Evolutionary conservation across 192 early-diverging fungal genomes (phyloP), one percentile per base, ranked within the genome.

Genomic region (Backusella tuberculispora): DNA sequence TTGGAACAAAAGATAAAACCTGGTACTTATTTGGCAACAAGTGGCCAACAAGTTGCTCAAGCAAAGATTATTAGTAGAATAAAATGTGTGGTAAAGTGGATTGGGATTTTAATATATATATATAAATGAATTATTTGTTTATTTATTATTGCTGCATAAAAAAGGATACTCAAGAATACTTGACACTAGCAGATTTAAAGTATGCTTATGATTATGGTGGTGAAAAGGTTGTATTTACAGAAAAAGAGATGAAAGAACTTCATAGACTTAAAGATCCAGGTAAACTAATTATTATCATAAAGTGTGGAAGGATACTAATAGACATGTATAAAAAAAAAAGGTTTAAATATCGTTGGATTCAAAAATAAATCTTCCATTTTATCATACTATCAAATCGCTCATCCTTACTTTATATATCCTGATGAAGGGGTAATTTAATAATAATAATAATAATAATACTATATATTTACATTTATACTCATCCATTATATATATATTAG

Each of bases 291-390:
- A 24, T 72, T 48, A 34, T 34, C 21, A 43, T 24, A 9, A 24
- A 38, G 2, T n/a, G 13, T 34, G 44, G 9, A 53, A n/a, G 10
- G 0, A 6, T 5, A 50, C 45, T 24, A 34, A 50, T 43, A 50
- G 29, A 26, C 15, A 71, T 71, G 19, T 71, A 68, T 79, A 85
- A 24, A 5, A 1, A 13, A 7, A 0, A 19, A 19, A 12, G 94
- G 90, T 13, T 13, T 95, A 14, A 76, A 76, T 1, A 63, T 95
- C 19, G 80, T 96, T 38, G 95, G 95, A 14, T 96, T 96, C 83
- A 91, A 93, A 70, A 81, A 86, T 13, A 75, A 45, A 10, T 66
- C 13, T 34, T 64, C 73, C 5, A 74, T 92, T 7, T 81, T 84
- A 17, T 67, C 78, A 43, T 80, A 94, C 41, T 82, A 90, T 73